Evolutionary conservation across 177 flowering plant species (phyloP).

Genomic region (Vitis hybrid): DNA sequence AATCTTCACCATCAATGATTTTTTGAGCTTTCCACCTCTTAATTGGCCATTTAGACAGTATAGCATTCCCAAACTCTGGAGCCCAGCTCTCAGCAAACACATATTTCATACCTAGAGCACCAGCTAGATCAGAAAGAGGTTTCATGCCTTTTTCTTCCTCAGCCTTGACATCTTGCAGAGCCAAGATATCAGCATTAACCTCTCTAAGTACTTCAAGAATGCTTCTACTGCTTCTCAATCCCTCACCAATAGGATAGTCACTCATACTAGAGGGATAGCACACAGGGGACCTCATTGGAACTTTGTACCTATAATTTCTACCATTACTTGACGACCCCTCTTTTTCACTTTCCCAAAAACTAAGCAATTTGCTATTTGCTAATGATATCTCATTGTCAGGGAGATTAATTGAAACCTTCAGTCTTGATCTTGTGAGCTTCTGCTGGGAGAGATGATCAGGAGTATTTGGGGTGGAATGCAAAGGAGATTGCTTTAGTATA

Average conservation of each 20-base stretch:
- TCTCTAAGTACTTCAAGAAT: constrained; percentile 56
- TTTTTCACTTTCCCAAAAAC: constrained; percentile 24
- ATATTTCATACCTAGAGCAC: constrained; percentile 64
- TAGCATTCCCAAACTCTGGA: constrained; percentile 73
- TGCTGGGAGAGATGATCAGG: constrained; percentile 27
- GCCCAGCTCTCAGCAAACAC: constrained; percentile 90
- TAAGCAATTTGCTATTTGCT: constrained; percentile 36
- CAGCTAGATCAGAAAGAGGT: constrained; percentile 66
- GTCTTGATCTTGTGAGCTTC: constrained; percentile 33
- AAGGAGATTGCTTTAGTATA: constrained; percentile 69
- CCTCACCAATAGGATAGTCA: constrained; percentile 9
- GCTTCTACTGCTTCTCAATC: constrained; percentile 31
- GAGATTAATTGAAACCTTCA: constrained; percentile 74
- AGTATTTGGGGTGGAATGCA: constrained; percentile 24
- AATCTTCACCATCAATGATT: constrained; percentile 60
- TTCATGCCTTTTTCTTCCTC: constrained; percentile 70
- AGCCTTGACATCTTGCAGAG: constrained; percentile 74
- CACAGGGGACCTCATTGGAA: constrained; percentile 55
- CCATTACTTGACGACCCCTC: constrained; percentile 24
- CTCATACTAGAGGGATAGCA: constrained; percentile 41
- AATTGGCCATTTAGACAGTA: constrained; percentile 73
- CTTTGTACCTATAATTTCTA: constrained; percentile 31
- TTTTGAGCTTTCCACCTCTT: constrained; percentile 61
- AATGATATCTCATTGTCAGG: constrained; percentile 86
- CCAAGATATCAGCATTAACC: constrained; percentile 65